Percentiles rank a stretch among this genome's conserved stretches.
phyloP scores from a whole-genome alignment of 305 asterid genomes.

The Fraxinus greggii region DNA sequence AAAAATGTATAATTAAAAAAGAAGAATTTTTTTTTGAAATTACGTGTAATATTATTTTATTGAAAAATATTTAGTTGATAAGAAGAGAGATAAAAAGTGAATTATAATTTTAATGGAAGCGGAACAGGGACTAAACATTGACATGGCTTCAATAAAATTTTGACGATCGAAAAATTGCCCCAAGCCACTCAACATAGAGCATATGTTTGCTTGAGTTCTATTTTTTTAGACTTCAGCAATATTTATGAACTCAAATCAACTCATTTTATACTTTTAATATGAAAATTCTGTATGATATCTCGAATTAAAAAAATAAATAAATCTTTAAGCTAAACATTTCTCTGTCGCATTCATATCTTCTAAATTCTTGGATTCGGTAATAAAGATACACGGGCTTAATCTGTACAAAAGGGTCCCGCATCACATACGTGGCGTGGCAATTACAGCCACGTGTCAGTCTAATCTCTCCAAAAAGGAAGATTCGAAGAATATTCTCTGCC shows the following conservation, averaged over 20 bases:
- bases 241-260: too few relatives aligned
- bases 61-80: too few relatives aligned
- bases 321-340: not conserved
- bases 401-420: not conserved
- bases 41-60: too few relatives aligned
- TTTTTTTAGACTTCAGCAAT: too few relatives aligned
- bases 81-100: too few relatives aligned
- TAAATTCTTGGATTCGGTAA: not conserved
- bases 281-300: not conserved
- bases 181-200: too few relatives aligned
- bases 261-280: too few relatives aligned
- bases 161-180: too few relatives aligned
- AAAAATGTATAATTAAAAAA: too few relatives aligned
- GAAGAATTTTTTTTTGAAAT: too few relatives aligned
- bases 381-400: not conserved
- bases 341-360: not conserved
- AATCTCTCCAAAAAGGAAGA: slow-evolving; percentile 22
- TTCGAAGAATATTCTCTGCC: slow-evolving; percentile 34
- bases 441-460: slow-evolving; percentile 1
- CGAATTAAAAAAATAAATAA: not conserved
- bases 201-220: too few relatives aligned
- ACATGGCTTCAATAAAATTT: not conserved
- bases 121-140: not conserved
- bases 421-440: slow-evolving; percentile 32
- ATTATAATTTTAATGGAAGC: too few relatives aligned